A percentile compares a stretch with the other conserved stretches of the same genome.
phyloP scores from a whole-genome alignment of 2,329 filamentous ascomycete species.

The Stemphylium vesicarium region DNA sequence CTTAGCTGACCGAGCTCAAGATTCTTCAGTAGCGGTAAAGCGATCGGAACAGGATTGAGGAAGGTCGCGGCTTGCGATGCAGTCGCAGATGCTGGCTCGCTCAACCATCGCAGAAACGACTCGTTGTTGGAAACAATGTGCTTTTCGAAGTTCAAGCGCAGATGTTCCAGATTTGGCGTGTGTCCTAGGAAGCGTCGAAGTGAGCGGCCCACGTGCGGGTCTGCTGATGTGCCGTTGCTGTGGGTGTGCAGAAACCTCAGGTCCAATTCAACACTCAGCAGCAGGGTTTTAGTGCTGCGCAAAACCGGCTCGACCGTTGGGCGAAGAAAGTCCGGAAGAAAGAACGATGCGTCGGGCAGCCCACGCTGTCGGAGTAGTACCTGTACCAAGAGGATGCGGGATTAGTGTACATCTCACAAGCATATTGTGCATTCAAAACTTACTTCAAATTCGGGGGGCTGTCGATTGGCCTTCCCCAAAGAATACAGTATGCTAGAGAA shows the following conservation, averaged over 20 bases:
- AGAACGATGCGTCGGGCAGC: slow-evolving; percentile 53
- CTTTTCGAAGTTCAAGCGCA: slow-evolving; percentile 60
- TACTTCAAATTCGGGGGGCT: slow-evolving; percentile 54
- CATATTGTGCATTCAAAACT: too few relatives aligned
- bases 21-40: slow-evolving; percentile 19
- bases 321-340: slow-evolving; percentile 52
- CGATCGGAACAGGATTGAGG: slow-evolving; percentile 17
- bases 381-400: too few relatives aligned
- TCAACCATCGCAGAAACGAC: slow-evolving; percentile 51
- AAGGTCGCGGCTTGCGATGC: not conserved
- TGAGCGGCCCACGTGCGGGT: slow-evolving; percentile 21
- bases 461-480: slow-evolving; percentile 40
- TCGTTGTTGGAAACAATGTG: slow-evolving; percentile 19
- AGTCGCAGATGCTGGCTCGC: not conserved
- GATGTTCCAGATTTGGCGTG: slow-evolving; percentile 55
- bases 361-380: slow-evolving; percentile 52
- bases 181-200: slow-evolving; percentile 50
- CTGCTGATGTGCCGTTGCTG: slow-evolving; percentile 11
- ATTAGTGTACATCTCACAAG: too few relatives aligned
- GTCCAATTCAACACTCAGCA: slow-evolving; percentile 45
- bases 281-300: slow-evolving; percentile 54
- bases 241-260: slow-evolving; percentile 17
- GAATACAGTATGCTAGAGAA: slow-evolving; percentile 31
- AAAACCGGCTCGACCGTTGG: slow-evolving; percentile 53
- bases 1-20: slow-evolving; percentile 35